Evolutionary conservation across 2,329 filamentous ascomycete genomes (phyloP).

Genomic region (Phaeosphaeriaceae sp.): DNA sequence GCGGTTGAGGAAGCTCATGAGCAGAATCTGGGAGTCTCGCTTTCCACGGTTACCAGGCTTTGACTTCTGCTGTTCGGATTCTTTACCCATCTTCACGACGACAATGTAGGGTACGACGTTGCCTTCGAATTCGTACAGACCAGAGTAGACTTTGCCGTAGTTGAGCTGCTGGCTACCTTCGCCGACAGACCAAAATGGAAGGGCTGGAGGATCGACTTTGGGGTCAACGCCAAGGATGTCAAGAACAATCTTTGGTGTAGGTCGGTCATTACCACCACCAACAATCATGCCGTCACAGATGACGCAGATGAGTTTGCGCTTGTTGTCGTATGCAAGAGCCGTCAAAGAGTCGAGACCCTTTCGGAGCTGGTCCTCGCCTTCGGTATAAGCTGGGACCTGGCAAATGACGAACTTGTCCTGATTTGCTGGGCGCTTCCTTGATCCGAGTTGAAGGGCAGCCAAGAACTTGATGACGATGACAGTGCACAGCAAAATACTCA

Average conservation of each 20-base stretch:
- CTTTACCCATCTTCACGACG: constrained; percentile 95
- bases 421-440: constrained; percentile 84
- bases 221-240: constrained; percentile 97
- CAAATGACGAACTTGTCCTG: constrained; percentile 99
- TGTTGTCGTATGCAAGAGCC: constrained; percentile 95
- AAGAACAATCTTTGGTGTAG: constrained; percentile 95
- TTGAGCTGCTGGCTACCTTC: constrained; percentile 91
- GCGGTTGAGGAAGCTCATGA: constrained; percentile 97
- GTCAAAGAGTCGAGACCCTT: constrained; percentile 95
- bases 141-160: constrained; percentile 98
- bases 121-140: constrained; percentile 95
- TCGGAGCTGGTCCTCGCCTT: constrained; percentile 92
- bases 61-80: constrained; percentile 87
- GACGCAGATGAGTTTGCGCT: constrained; percentile 94
- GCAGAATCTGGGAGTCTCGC: constrained; percentile 93
- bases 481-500: constrained; percentile 81
- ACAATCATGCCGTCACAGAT: constrained; percentile 98
- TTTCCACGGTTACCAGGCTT: constrained; percentile 99
- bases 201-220: constrained; percentile 91
- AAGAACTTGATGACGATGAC: constrained; percentile 91
- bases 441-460: constrained; percentile 89
- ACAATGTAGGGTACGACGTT: constrained; percentile 97
- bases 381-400: constrained; percentile 96
- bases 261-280: constrained; percentile 92
- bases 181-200: constrained; percentile 94